A percentile compares a stretch with the other conserved stretches of the same genome.
These are phyloP conservation scores for Serendipita sp. DNA, from an alignment of 768 basidiomycete species.

Conservation along the genomic window DNA sequence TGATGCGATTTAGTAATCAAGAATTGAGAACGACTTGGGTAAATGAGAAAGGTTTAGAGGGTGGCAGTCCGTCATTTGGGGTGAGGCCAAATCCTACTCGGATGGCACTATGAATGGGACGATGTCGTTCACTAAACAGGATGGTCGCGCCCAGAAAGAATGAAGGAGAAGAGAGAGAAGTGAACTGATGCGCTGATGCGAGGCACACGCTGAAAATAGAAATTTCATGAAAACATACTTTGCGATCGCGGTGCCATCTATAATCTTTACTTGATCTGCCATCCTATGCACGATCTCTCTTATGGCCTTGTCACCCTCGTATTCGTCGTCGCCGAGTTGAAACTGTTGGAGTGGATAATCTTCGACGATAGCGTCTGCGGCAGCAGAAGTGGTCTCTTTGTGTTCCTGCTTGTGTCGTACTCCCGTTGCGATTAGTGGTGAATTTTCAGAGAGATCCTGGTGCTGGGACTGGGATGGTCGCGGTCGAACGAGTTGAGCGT, in stretches of 20 bases:
- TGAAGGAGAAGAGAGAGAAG: no score
- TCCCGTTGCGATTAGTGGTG: neutral
- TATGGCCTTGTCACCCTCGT: neutral
- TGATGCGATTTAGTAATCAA: neutral
- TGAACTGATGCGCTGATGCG: no score
- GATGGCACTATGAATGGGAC: no score
- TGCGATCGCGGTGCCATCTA: constrained; percentile 74
- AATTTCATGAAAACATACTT: constrained; percentile 41
- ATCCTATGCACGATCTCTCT: neutral
- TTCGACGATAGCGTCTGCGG: neutral
- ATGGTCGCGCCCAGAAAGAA: no score
- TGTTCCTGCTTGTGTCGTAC: neutral
- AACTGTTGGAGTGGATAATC: constrained; percentile 6
- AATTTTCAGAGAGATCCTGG: neutral
- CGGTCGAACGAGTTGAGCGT: neutral
- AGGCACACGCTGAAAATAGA: no score
- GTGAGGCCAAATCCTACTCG: no score
- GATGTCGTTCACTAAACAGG: no score
- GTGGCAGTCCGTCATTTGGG: neutral
- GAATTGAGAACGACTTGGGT: neutral
- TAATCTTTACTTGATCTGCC: constrained; percentile 30
- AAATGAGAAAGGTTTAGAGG: constrained; percentile 12
- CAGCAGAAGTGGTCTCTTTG: neutral
- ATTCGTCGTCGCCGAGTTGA: neutral
- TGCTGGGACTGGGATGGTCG: neutral